Conservation (phyloP, 2,329 filamentous ascomycete genomes). For the Chaetomiaceae sp. region DNA sequence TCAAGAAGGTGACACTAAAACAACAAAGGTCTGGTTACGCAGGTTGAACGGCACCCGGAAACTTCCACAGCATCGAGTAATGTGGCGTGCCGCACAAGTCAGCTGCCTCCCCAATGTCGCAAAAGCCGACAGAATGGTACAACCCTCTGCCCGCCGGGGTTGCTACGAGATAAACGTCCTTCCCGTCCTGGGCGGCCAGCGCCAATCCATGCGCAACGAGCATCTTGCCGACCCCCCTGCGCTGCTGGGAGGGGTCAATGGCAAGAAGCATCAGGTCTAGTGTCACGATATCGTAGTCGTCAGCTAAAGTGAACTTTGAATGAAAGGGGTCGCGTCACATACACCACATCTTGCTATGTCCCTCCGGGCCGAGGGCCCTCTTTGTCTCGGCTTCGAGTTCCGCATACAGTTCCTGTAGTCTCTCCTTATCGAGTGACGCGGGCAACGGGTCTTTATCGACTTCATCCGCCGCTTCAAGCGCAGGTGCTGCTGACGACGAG, state of each 20-base stretch:
- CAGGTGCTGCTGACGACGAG: neutral
- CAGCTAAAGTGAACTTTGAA: neutral
- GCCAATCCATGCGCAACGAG: constrained; percentile 25
- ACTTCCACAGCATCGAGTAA: constrained; percentile 22
- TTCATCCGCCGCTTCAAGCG: neutral
- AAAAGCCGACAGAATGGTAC: constrained; percentile 26
- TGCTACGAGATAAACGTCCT: constrained; percentile 20
- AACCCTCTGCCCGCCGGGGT: constrained; percentile 23
- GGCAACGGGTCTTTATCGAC: constrained; percentile 4
- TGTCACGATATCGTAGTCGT: neutral
- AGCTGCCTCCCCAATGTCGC: constrained; percentile 8
- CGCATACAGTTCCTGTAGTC: neutral
- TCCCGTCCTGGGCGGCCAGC: constrained; percentile 15
- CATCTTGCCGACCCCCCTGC: constrained; percentile 26
- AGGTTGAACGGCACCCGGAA: no score
- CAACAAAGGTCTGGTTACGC: no score
- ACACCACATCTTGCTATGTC: constrained; percentile 24
- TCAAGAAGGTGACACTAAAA: no score
- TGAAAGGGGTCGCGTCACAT: neutral
- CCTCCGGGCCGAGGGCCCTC: constrained; percentile 12
- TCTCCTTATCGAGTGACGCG: constrained; percentile 9
- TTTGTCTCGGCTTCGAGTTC: constrained; percentile 4
- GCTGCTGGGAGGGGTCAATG: constrained; percentile 26
- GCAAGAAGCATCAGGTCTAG: constrained; percentile 25
- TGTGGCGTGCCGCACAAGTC: constrained; percentile 4